Evolutionary conservation across 2,329 filamentous ascomycete genomes (phyloP), one percentile per base, ranked within the genome.

Genomic region (Shiraia bambusicola): DNA sequence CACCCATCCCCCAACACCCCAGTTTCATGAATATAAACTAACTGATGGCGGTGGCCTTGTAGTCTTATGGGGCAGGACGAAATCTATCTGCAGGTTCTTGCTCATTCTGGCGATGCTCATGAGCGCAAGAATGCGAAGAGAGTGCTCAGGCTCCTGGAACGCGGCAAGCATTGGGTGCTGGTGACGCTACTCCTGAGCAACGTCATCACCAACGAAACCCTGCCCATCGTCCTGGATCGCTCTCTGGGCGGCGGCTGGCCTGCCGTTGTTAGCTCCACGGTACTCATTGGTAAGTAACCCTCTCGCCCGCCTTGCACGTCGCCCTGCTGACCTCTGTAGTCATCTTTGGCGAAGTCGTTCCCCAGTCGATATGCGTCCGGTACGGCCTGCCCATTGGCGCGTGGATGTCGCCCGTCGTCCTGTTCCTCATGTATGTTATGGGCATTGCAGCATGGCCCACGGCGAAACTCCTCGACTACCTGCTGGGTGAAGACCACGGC

Each of bases 121-220:
- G 92, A 97, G 71, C 85, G 84, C 61, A 88, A 83, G 63, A 89
- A 96, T 64, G 93, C 93, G 1, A 81, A 80, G 42, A 85, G 82
- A 51, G 93, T 98, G 9, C 78, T 93, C 56, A 78, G 82, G 30
- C 75, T 98, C 19, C 73, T 98, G 41, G 83, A 88, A 52, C 86
- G 81, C 58, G 93, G 93, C 59, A 98, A 98, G 69, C 93, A 98
- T 70, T 98, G 93, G 93, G 92, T 98, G 14, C 76, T 98, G 42
- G 93, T 98, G 39, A 97, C 93, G 2, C 74, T 98, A 17, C 79
- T 98, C 6, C 76, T 98, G 41, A 90, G 90, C 68, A 98, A 98
- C 68, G 93, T 98, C 63, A 94, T 98, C 59, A 95, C 94, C 53
- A 97, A 98, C 69, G 93, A 97, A 72, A 94, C 92, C 2, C 57